Evolutionary conservation across 176 grass and related monocot species (phyloP), one percentile per base, ranked within the genome.

Genomic region (Thalia dealbata): DNA sequence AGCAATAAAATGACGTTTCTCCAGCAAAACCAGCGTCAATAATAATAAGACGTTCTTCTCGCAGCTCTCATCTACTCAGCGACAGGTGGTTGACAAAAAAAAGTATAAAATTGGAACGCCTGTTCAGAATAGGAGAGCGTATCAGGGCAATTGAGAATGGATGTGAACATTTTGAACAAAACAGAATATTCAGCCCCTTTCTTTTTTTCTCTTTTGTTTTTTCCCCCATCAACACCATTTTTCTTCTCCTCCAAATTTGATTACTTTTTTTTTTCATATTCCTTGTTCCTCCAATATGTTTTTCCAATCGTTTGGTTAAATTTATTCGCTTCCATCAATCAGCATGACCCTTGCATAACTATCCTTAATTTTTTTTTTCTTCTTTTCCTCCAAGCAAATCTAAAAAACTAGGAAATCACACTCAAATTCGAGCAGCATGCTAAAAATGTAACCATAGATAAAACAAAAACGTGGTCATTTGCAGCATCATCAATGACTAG

Each of bases 201-300:
- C 21, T 4, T 28, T 50, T 51, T 23, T 71, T 0, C 52, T 71
- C 25, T 71, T 48, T 48, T 48, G 10, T 48, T 48, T 48, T 48
- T 48, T 72, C 44, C 44, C 7, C 28, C 44, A 26, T 15, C 14
- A 10, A 25, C 25, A 6, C 14, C 27, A 25, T 7, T 52, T 52
- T 52, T 8, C 26, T 16, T 11, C 51, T 16, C 46, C 52, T 54
- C 56, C 52, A 7, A 10, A 9, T 15, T 58, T 29, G 6, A 26
- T 28, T 50, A 29, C 27, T 58, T 73, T 73, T 73, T 73, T 56
- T 54, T 73, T n/a, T 32, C 51, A 16, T 58, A 25, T 52, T 41
- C 21, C 50, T 54, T 58, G 43, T 72, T 7, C 30, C 10, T 27
- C 18, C n/a, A 3, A 62, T 3, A 23, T 28, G 25, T 63, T 63